A percentile compares a stretch with the other conserved stretches of the same genome.
phyloP scores from a whole-genome alignment of 176 grass and related monocot species.

The Hyparrhenia diplandra region DNA sequence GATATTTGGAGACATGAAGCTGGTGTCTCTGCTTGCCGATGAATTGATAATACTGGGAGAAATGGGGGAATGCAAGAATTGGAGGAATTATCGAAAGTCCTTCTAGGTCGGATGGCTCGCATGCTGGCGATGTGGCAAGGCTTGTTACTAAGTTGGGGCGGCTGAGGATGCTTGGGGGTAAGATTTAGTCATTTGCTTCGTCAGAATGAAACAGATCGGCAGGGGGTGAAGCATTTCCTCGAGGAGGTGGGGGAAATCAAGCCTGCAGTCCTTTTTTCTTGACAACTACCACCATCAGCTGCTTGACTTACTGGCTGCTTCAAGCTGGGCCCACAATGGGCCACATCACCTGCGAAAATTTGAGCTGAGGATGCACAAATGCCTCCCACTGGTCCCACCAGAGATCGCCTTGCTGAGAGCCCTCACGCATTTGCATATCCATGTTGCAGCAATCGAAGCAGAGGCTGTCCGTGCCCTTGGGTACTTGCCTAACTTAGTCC shows the following conservation, averaged over 20 bases:
- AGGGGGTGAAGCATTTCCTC: background rate
- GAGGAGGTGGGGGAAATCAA: constrained; percentile 10
- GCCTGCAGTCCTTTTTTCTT: constrained; percentile 14
- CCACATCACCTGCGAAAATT: background rate
- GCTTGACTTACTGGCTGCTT: background rate
- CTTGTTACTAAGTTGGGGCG: background rate
- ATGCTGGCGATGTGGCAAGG: background rate
- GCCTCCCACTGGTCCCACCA: background rate
- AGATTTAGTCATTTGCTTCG: background rate
- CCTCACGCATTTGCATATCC: constrained; percentile 24
- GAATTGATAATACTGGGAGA: background rate
- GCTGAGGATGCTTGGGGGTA: constrained; percentile 23
- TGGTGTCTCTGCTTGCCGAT: constrained; percentile 18
- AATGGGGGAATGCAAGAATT: background rate
- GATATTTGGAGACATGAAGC: background rate
- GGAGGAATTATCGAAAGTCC: constrained; percentile 20
- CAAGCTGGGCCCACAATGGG: background rate
- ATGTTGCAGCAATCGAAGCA: background rate
- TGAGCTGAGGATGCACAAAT: constrained; percentile 8
- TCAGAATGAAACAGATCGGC: background rate
- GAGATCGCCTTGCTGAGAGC: background rate
- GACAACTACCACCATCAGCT: background rate
- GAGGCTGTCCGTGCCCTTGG: background rate
- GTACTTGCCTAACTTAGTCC: background rate
- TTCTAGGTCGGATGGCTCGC: background rate